A percentile compares a stretch with the other conserved stretches of the same genome.
Evolutionary conservation across 352 stramenopile species (phyloP).

Genomic region (Globisporangium nagaii): DNA sequence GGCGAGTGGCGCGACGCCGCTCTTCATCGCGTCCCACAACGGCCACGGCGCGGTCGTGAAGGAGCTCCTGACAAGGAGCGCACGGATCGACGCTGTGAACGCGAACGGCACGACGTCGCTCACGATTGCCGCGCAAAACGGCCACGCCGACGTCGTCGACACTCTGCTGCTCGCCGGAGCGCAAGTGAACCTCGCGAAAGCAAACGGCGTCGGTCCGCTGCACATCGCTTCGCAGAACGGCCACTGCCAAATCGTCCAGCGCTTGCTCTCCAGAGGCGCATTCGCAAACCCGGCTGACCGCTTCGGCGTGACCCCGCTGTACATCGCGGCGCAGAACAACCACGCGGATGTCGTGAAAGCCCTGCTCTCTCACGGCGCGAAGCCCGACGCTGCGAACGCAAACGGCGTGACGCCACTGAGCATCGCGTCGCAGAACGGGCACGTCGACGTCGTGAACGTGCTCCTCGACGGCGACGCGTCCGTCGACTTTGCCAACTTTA

Average conservation of each 20-base stretch:
- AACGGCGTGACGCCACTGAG: conserved; percentile 7
- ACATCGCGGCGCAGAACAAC: conserved; percentile 12
- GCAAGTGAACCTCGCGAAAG: conserved; percentile 3
- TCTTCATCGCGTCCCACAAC: conserved; percentile 9
- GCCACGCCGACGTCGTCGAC: conserved; percentile 3
- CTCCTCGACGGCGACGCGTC: conserved; percentile 5
- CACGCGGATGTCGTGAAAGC: background rate
- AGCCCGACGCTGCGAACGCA: conserved; percentile 1
- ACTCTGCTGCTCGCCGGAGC: background rate
- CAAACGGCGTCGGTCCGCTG: conserved; percentile 2
- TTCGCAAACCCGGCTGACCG: conserved; percentile 4
- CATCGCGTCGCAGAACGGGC: conserved; percentile 9
- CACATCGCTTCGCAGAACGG: conserved; percentile 12
- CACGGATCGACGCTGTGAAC: background rate
- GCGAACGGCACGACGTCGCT: conserved; percentile 3
- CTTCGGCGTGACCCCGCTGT: conserved; percentile 9
- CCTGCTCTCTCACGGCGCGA: conserved; percentile 3
- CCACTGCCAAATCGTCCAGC: background rate
- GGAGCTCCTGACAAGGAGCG: background rate
- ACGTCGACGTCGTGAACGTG: conserved; percentile 1
- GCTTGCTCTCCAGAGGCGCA: conserved; percentile 1
- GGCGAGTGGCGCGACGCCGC: conserved; percentile 3
- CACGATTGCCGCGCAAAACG: conserved; percentile 8
- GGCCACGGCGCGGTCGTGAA: conserved; percentile 6
- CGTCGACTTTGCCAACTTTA: conserved; percentile 1